Evolutionary conservation across 2,329 filamentous ascomycete genomes (phyloP).

Genomic region (Neocucurbitaria cava): DNA sequence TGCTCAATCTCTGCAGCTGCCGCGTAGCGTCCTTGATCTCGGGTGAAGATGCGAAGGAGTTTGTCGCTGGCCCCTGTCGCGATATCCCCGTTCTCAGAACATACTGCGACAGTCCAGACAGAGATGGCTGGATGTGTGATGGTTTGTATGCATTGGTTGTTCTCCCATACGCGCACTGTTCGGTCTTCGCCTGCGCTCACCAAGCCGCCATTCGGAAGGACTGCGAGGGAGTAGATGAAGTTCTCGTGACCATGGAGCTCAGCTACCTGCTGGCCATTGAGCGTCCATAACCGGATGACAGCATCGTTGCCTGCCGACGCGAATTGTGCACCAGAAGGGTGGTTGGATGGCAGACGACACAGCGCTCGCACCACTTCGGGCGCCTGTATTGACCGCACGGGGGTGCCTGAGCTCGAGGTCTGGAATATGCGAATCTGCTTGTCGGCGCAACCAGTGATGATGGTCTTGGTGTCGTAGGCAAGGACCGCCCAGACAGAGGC

Average conservation of each 20-base stretch:
- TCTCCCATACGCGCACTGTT: constrained; percentile 89
- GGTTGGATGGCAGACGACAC: constrained; percentile 75
- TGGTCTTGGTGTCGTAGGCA: constrained; percentile 77
- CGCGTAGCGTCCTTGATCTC: constrained; percentile 73
- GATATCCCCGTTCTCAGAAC: constrained; percentile 83
- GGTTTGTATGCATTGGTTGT: constrained; percentile 83
- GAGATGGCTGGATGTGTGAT: constrained; percentile 97
- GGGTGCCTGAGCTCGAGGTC: constrained; percentile 65
- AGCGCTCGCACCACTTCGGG: constrained; percentile 88
- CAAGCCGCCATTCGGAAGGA: constrained; percentile 82
- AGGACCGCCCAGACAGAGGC: constrained; percentile 92
- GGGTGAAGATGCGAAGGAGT: constrained; percentile 82
- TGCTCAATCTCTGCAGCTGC: constrained; percentile 70
- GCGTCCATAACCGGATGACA: constrained; percentile 83
- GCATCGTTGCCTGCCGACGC: constrained; percentile 95
- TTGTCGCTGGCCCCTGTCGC: constrained; percentile 93
- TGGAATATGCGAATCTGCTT: constrained; percentile 86
- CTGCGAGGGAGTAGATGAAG: constrained; percentile 88
- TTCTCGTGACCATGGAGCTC: constrained; percentile 89
- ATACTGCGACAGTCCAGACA: constrained; percentile 91
- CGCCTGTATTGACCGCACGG: constrained; percentile 70
- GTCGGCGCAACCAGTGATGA: constrained; percentile 86
- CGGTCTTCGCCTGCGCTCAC: constrained; percentile 93
- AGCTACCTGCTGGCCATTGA: constrained; percentile 77
- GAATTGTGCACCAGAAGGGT: constrained; percentile 87